Evolutionary conservation across 306 rosid species (phyloP), one percentile per base, ranked within the genome.

Genomic region (Cajanus cajan): DNA sequence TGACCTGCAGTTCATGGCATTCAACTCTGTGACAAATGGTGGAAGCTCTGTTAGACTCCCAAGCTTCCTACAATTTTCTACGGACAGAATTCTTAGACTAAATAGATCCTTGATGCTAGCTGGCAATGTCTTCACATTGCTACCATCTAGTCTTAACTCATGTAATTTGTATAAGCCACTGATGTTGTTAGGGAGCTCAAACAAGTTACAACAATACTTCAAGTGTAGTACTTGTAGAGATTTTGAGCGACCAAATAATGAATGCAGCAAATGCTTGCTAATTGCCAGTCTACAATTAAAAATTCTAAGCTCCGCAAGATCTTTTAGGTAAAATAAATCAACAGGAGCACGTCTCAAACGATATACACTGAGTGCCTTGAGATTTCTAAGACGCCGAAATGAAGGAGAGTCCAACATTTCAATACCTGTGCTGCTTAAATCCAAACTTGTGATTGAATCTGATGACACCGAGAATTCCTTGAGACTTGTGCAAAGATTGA

Each of bases 21-120:
- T 2, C 1, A 82, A 13, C 28, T n/a, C 0, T 39, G 1, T n/a
- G 8, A 73, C 0, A 0, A 0, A 16, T 34, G 2, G 19, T 8
- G 86, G 79, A 65, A 85, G 79, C 57, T 82, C 63, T 13, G 82
- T 74, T 3, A 82, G 7, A 78, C 19, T 33, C 7, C 1, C 22
- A 36, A 85, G 88, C n/a, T 59, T 81, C 13, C 0, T 0, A 21
- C 85, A 79, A 3, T 0, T 0, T 0, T 0, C 0, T 5, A 79
- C 2, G 0, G 14, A 2, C 2, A 79, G 16, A 11, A 0, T 28
- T 28, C 8, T 2, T 0, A 80, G 12, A 7, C 0, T 0, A 0
- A 0, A 0, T 1, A 80, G 61, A 15, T 62, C 37, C 8, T 59
- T 34, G 31, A 70, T 61, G 72, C 63, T 47, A 45, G 51, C 3